Evolutionary conservation across 2,329 filamentous ascomycete genomes (phyloP).

Genomic region (Fusarium sp.): DNA sequence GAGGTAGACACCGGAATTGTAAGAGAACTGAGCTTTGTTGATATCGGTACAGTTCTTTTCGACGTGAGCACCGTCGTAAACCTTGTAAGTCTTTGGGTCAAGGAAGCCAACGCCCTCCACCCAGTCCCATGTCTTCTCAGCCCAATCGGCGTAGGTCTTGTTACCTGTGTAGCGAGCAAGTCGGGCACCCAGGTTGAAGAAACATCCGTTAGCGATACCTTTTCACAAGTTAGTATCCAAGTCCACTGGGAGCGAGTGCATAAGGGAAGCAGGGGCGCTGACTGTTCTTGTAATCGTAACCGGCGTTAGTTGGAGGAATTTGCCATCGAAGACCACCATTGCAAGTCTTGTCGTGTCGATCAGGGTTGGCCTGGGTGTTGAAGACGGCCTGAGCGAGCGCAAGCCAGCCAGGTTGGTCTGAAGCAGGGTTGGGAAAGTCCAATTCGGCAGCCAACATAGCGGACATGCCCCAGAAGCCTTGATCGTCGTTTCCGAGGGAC

Average conservation of each 20-base stretch:
- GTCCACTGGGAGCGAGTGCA: not conserved
- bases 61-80: conserved; percentile 70
- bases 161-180: conserved; percentile 79
- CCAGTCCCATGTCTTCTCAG: conserved; percentile 74
- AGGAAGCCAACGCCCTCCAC: conserved; percentile 68
- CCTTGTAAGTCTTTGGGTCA: conserved; percentile 68
- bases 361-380: conserved; percentile 65
- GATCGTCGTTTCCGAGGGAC: conserved; percentile 73
- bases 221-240: not conserved
- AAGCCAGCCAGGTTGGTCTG: conserved; percentile 65
- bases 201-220: conserved; percentile 70
- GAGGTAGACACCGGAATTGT: conserved; percentile 70
- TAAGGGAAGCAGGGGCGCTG: conserved; percentile 12
- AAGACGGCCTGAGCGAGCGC: conserved; percentile 74
- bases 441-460: conserved; percentile 71
- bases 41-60: conserved; percentile 66
- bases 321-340: conserved; percentile 81
- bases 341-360: conserved; percentile 69
- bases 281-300: conserved; percentile 81
- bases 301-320: conserved; percentile 79
- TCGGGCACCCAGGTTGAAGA: conserved; percentile 76
- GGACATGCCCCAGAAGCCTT: conserved; percentile 76
- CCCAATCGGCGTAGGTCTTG: conserved; percentile 73
- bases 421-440: conserved; percentile 67
- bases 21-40: conserved; percentile 70